Evolutionary conservation across 257 asterid genomes (phyloP).

Genomic region (Nyctanthes arbortristis): DNA sequence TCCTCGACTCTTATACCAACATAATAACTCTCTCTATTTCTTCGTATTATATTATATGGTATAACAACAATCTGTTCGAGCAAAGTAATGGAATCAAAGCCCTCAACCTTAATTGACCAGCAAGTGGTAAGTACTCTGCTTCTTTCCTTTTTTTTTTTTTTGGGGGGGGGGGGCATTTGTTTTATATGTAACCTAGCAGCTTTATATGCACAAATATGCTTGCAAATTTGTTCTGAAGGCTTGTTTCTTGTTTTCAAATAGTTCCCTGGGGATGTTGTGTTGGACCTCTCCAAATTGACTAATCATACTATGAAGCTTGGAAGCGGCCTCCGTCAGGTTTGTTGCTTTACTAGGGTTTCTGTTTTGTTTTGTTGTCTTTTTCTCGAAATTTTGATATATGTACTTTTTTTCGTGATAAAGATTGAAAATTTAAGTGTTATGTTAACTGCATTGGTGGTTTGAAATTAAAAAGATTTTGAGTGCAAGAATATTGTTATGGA

Average conservation of each 20-base stretch:
- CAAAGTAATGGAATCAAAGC: constrained; percentile 43
- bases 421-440: not conserved
- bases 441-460: not conserved
- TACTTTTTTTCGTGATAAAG: not conserved
- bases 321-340: constrained; percentile 92
- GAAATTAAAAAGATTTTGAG: not conserved
- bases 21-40: too few species aligned
- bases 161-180: too few species aligned
- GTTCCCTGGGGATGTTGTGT: constrained; percentile 92
- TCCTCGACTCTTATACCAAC: too few species aligned
- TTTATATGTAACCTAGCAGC: too few species aligned
- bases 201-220: not conserved
- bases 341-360: constrained; percentile 29
- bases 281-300: constrained; percentile 74
- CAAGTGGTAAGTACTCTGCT: constrained; percentile 41
- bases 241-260: constrained; percentile 10
- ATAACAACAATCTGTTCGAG: not conserved
- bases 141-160: not conserved
- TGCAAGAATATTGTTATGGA: not conserved
- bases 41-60: too few species aligned
- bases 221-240: not conserved
- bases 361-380: not conserved
- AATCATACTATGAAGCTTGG: constrained; percentile 88
- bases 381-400: not conserved
- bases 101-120: constrained; percentile 50